Evolutionary conservation across 176 grass and related monocot species (phyloP).

Genomic region (Phragmites australis): DNA sequence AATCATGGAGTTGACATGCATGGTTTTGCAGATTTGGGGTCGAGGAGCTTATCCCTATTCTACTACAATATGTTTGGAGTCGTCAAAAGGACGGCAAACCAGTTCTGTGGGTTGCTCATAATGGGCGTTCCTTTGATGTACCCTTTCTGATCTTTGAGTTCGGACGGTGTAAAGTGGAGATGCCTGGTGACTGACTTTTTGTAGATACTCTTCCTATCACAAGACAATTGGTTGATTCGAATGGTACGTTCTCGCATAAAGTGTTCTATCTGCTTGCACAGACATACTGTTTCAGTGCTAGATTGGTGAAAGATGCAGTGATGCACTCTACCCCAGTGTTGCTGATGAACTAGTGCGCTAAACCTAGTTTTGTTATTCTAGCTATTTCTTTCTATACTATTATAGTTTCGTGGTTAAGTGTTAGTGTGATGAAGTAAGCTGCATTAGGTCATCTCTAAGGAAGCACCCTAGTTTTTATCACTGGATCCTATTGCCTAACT

Average conservation of each 20-base stretch:
- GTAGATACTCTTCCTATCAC: slow-evolving; percentile 74
- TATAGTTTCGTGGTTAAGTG: slow-evolving; percentile 3
- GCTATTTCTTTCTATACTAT: neutral
- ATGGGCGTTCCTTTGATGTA: slow-evolving; percentile 76
- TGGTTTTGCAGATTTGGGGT: slow-evolving; percentile 62
- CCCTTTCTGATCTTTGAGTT: slow-evolving; percentile 78
- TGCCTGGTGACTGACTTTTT: slow-evolving; percentile 83
- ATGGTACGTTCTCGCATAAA: slow-evolving; percentile 49
- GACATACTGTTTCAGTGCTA: slow-evolving; percentile 21
- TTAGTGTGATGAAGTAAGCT: slow-evolving; percentile 1
- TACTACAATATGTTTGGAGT: slow-evolving; percentile 71
- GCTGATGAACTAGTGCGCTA: slow-evolving; percentile 19
- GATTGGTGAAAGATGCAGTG: slow-evolving; percentile 1
- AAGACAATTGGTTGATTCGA: slow-evolving; percentile 47
- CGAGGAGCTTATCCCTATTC: slow-evolving; percentile 55
- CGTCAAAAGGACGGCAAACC: slow-evolving; percentile 69
- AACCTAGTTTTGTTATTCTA: slow-evolving; percentile 29
- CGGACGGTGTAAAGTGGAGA: slow-evolving; percentile 48
- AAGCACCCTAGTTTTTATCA: neutral
- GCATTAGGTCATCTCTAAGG: slow-evolving; percentile 2
- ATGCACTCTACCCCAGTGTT: neutral
- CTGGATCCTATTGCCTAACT: slow-evolving; percentile 12
- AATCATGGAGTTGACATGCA: slow-evolving; percentile 29
- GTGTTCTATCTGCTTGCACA: slow-evolving; percentile 30
- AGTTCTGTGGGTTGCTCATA: slow-evolving; percentile 81